Percentiles rank a stretch among this genome's conserved stretches.
phyloP scores from a whole-genome alignment of 2,329 filamentous ascomycete species.

The Thelonectria blattea region DNA sequence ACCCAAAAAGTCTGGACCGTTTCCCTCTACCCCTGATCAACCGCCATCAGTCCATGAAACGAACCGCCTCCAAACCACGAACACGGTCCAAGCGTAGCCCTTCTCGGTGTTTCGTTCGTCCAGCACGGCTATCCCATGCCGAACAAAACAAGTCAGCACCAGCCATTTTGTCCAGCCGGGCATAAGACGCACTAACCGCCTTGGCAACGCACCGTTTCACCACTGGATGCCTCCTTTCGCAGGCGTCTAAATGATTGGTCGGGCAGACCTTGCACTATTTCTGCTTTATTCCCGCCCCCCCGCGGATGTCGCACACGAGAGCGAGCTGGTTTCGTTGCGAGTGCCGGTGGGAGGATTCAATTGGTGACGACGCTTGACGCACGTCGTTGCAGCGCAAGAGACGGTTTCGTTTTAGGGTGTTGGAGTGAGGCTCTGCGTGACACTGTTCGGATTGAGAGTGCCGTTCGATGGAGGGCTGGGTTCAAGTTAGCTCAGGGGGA shows the following conservation, averaged over 20 bases:
- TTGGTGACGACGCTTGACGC: neutral
- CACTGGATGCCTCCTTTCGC: conserved; percentile 3
- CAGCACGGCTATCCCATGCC: conserved; percentile 1
- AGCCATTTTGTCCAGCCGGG: neutral
- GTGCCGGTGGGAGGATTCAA: neutral
- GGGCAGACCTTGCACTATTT: neutral
- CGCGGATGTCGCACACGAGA: neutral
- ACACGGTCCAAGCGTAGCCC: neutral
- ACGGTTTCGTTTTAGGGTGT: neutral
- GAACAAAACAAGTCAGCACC: neutral
- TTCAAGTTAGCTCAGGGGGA: neutral
- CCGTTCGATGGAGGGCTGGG: neutral
- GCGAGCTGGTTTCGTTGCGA: neutral
- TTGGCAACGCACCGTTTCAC: conserved; percentile 7
- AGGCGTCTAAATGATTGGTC: conserved; percentile 6
- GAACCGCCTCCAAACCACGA: neutral
- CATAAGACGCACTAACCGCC: conserved; percentile 9
- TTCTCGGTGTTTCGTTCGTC: neutral
- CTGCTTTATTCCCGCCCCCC: neutral
- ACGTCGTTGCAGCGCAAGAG: neutral
- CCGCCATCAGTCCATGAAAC: neutral
- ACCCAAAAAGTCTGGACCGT: too few species aligned
- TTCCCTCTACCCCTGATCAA: too few species aligned
- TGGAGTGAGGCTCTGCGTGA: neutral
- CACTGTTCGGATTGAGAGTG: neutral